Percentiles rank a stretch among this genome's conserved stretches.
Evolutionary conservation across 2,329 filamentous ascomycete genomes (phyloP).

Genomic region (Xylariales sp.): DNA sequence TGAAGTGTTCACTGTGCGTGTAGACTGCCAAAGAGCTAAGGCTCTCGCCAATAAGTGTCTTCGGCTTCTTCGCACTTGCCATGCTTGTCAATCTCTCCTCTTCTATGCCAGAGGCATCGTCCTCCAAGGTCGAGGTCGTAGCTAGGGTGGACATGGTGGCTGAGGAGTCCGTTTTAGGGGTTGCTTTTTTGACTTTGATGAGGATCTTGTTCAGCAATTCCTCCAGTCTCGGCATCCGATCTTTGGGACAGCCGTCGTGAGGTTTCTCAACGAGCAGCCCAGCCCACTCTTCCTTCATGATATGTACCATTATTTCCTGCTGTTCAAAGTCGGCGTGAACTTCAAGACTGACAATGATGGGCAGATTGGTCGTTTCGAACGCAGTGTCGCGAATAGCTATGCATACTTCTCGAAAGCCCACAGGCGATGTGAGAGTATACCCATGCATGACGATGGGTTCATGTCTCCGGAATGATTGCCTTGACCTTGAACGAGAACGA

Average conservation of each 20-base stretch:
- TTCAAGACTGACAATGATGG: constrained; percentile 88
- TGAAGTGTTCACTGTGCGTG: constrained; percentile 79
- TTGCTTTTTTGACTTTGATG: constrained; percentile 67
- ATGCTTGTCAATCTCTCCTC: constrained; percentile 30
- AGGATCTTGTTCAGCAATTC: constrained; percentile 76
- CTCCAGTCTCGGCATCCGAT: constrained; percentile 62
- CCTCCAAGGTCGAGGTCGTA: constrained; percentile 25
- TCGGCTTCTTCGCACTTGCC: constrained; percentile 39
- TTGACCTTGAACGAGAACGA: constrained; percentile 17
- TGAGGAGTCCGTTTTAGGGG: constrained; percentile 25
- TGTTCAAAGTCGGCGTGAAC: constrained; percentile 79
- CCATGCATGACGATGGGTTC: constrained; percentile 81
- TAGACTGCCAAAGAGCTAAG: constrained; percentile 78
- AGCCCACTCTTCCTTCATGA: constrained; percentile 87
- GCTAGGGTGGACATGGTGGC: constrained; percentile 29
- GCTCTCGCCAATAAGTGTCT: constrained; percentile 60
- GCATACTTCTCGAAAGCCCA: constrained; percentile 84
- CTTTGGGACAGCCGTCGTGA: constrained; percentile 44
- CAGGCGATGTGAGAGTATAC: constrained; percentile 79
- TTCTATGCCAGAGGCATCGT: constrained; percentile 38
- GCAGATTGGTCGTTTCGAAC: constrained; percentile 70
- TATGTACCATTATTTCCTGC: constrained; percentile 87
- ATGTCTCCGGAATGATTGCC: constrained; percentile 32
- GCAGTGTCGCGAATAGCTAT: constrained; percentile 72
- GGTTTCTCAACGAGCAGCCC: constrained; percentile 63